phyloP scores from a whole-genome alignment of 1,284 basidiomycete species.

The Austropuccinia psidii region DNA sequence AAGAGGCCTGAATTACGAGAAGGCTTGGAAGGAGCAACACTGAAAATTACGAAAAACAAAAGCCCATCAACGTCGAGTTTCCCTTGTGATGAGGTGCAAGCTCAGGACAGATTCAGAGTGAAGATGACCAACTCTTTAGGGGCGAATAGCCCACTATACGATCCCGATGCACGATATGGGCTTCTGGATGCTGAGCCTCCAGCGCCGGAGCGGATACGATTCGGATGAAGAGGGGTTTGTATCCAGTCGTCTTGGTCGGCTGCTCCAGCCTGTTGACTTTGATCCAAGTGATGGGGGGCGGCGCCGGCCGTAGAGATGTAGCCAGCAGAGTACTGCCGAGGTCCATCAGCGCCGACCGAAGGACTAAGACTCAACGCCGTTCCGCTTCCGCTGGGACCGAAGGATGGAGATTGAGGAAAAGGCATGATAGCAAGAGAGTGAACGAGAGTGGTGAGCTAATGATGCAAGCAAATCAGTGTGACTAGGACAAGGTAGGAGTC shows the following conservation, averaged over 20 bases:
- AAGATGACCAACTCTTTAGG: conserved; percentile 19
- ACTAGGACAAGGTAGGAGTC: too few species aligned
- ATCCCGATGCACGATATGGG: conserved; percentile 6
- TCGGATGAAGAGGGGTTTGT: not conserved
- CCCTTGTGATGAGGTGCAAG: too few species aligned
- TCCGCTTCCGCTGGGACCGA: not conserved
- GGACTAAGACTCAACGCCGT: conserved; percentile 22
- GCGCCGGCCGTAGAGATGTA: conserved; percentile 23
- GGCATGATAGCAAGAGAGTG: too few species aligned
- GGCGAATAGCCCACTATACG: conserved; percentile 24
- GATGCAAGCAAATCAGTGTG: too few species aligned
- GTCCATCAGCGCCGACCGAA: conserved; percentile 16
- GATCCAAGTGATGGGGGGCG: not conserved
- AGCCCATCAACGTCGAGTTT: too few species aligned
- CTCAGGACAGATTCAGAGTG: not conserved
- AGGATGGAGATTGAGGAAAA: conserved; percentile 11
- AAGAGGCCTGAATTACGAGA: conserved; percentile 30
- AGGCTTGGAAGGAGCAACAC: conserved; percentile 7
- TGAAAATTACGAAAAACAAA: not conserved
- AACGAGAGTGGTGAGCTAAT: too few species aligned
- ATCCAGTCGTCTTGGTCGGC: conserved; percentile 28
- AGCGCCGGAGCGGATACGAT: conserved; percentile 3
- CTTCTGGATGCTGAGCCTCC: conserved; percentile 8
- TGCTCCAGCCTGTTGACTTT: not conserved
- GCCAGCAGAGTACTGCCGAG: conserved; percentile 23